Conservation (phyloP, 805 yeast species). For the Metschnikowia koreensis region DNA sequence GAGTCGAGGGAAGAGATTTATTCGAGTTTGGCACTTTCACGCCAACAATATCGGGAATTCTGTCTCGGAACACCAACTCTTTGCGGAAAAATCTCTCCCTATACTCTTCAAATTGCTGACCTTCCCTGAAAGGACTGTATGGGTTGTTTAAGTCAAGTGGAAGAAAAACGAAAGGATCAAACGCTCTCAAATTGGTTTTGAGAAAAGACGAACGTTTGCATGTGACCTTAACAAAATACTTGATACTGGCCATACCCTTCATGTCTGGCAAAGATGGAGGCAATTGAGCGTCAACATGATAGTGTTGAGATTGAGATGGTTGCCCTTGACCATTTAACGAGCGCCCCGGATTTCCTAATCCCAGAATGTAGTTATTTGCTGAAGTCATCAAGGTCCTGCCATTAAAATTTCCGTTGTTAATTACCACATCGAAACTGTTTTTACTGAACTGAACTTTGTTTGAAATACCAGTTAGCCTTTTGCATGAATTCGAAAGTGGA, state of each 20-base stretch:
- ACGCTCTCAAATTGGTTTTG: constrained; percentile 45
- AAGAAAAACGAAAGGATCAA: constrained; percentile 51
- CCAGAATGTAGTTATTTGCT: constrained; percentile 15
- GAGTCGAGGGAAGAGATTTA: constrained; percentile 9
- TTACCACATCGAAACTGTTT: constrained; percentile 26
- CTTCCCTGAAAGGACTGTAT: constrained; percentile 17
- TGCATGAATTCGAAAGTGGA: constrained; percentile 38
- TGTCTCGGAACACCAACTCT: constrained; percentile 35
- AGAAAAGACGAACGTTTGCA: constrained; percentile 52
- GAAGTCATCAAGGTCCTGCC: constrained; percentile 20
- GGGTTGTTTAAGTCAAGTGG: constrained; percentile 43
- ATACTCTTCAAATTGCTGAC: constrained; percentile 28
- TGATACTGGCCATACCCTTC: constrained; percentile 36
- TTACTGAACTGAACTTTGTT: constrained; percentile 33
- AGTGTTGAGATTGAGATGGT: background rate
- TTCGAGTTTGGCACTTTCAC: constrained; percentile 1
- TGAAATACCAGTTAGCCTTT: constrained; percentile 32
- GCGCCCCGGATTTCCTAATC: background rate
- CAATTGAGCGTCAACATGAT: constrained; percentile 14
- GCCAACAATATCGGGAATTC: constrained; percentile 18
- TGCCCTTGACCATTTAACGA: background rate
- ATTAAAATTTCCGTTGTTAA: constrained; percentile 29
- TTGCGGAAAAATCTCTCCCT: constrained; percentile 46
- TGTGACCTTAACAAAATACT: constrained; percentile 60
- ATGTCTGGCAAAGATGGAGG: constrained; percentile 15